Conservation (phyloP, 1,139 yeast genomes). For the Lodderomyces margitis region DNA sequence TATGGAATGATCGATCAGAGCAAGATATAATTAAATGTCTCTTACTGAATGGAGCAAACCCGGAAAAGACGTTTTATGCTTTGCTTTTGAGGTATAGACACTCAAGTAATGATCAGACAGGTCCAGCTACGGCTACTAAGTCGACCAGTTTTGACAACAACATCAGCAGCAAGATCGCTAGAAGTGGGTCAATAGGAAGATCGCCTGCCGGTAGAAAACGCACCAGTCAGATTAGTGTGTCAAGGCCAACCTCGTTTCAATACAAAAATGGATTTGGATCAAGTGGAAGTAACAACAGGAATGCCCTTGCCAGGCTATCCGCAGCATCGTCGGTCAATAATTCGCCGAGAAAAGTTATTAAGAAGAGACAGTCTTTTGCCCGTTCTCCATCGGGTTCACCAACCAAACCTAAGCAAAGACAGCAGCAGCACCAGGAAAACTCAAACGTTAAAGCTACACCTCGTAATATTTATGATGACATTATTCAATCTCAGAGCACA, state of each 20-base stretch:
- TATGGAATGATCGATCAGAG: constrained; percentile 71
- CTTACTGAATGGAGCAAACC: constrained; percentile 55
- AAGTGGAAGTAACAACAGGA: constrained; percentile 1
- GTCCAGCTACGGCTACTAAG: constrained; percentile 15
- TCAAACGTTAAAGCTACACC: constrained; percentile 36
- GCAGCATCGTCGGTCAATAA: constrained; percentile 29
- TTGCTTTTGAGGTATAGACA: constrained; percentile 56
- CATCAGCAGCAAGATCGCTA: constrained; percentile 21
- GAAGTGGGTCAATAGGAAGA: constrained; percentile 22
- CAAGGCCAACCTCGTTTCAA: constrained; percentile 59
- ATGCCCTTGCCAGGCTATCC: constrained; percentile 21
- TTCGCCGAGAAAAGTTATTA: constrained; percentile 25
- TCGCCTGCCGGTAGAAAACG: constrained; percentile 39
- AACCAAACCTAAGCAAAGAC: constrained; percentile 2
- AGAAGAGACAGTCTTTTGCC: constrained; percentile 13
- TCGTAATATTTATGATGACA: constrained; percentile 47
- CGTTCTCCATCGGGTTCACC: constrained; percentile 21
- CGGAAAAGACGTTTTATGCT: constrained; percentile 77
- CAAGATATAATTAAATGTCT: constrained; percentile 55
- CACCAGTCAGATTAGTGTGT: constrained; percentile 50
- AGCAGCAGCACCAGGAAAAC: constrained; percentile 5
- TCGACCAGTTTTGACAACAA: constrained; percentile 20
- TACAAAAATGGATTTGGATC: constrained; percentile 20
- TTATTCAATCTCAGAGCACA: constrained; percentile 38
- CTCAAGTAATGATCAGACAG: constrained; percentile 43